Evolutionary conservation across 2,329 filamentous ascomycete species (phyloP).

Genomic region (Ophiostoma montium): DNA sequence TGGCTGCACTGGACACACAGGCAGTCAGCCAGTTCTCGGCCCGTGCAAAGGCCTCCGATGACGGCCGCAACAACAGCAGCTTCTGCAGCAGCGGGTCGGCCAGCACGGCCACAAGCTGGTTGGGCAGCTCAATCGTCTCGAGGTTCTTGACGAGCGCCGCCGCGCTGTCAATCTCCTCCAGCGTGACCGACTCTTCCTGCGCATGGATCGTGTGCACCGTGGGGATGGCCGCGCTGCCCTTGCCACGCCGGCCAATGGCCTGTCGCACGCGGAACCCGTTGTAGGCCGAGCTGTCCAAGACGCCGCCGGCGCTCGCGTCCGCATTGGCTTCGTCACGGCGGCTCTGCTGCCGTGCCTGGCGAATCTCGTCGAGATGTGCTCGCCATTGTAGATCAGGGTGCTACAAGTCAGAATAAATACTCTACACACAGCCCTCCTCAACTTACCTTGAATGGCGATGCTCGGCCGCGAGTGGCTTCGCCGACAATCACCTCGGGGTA

Average conservation of each 20-base stretch:
- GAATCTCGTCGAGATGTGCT: constrained; percentile 51
- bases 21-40: constrained; percentile 45
- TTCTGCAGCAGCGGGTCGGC: constrained; percentile 69
- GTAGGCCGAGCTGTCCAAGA: constrained; percentile 20
- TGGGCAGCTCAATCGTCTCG: constrained; percentile 68
- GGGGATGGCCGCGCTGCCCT: constrained; percentile 32
- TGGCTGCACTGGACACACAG: constrained; percentile 39
- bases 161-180: constrained; percentile 67
- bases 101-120: constrained; percentile 65
- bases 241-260: constrained; percentile 13
- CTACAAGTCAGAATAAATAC: constrained; percentile 21
- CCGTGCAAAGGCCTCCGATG: constrained; percentile 34
- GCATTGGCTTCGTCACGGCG: constrained; percentile 21
- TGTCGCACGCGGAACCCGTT: constrained; percentile 46
- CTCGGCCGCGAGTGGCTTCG: constrained; percentile 45
- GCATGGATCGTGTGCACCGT: constrained; percentile 61
- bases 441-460: constrained; percentile 45
- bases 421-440: too few species aligned
- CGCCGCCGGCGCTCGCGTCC: constrained; percentile 15
- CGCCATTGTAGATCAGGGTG: constrained; percentile 69
- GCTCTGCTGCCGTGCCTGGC: constrained; percentile 39
- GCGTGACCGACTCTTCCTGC: constrained; percentile 49
- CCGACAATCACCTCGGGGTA: constrained; percentile 79
- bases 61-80: constrained; percentile 50
- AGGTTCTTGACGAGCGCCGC: constrained; percentile 56